Evolutionary conservation across 306 rosid genomes (phyloP).

Genomic region (Castanospermum australe): DNA sequence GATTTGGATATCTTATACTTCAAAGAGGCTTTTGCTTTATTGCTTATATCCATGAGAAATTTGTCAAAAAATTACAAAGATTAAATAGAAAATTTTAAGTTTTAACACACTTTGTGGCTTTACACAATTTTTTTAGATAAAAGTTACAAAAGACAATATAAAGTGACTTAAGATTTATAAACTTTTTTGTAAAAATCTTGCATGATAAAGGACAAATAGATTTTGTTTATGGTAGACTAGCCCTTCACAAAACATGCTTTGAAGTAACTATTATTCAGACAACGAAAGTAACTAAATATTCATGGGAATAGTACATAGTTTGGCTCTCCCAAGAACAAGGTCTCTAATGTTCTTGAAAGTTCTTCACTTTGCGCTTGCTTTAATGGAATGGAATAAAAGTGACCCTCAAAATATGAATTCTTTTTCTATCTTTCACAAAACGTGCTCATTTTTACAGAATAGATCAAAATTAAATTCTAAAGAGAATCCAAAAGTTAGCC

Average conservation of each 20-base stretch:
- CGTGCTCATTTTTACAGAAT: no score
- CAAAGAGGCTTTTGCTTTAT: background rate
- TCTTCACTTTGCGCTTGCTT: no score
- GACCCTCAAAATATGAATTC: no score
- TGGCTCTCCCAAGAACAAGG: background rate
- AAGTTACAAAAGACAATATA: conserved; percentile 7
- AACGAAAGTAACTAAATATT: conserved; percentile 9
- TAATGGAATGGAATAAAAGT: no score
- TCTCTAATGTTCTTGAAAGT: background rate
- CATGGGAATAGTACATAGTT: background rate
- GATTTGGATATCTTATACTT: background rate
- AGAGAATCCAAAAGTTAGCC: no score
- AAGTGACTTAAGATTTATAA: no score
- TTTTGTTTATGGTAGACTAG: background rate
- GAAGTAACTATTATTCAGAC: background rate
- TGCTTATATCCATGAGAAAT: background rate
- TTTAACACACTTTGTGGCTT: background rate
- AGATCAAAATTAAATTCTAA: no score
- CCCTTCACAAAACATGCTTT: background rate
- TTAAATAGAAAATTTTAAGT: background rate
- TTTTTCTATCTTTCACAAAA: no score
- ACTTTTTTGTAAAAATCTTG: conserved; percentile 18
- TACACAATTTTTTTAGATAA: background rate
- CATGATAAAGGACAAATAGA: background rate
- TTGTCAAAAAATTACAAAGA: background rate